Evolutionary conservation across 805 yeast genomes (phyloP), one percentile per base, ranked within the genome.

Genomic region (Wickerhamiella vanderwaltii): DNA sequence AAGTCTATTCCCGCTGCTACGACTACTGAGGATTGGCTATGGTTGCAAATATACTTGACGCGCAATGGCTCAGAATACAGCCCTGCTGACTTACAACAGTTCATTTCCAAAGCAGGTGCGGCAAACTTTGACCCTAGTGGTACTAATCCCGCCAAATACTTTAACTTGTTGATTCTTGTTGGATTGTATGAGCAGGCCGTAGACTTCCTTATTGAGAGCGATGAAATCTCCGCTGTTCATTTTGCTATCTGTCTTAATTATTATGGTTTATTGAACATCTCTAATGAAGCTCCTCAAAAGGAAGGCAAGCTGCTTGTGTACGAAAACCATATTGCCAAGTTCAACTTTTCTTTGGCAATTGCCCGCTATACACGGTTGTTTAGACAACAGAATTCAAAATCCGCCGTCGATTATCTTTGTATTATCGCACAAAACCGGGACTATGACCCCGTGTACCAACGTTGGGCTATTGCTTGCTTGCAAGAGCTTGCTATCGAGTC

Each of bases 1-100:
- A 80, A 36, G 68, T 77, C 59, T 75, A 76, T 59, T 64, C 72
- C 48, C 63, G 87, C 51, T 75, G 76, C 88, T 23, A 62, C 76
- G 28, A 82, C 93, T 45, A 73, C 87, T 36, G 97, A 88, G 60
- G 97, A 88, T 62, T 88, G 97, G 97, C 60, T 88, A 38, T 88
- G 98, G 98, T 74, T 82, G 56, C 96, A 91, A 60, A 68, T 91
- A 43, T 70, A 76, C 60, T 67, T 88, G 22, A 74, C 24, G 2
- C n/a, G 17, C 12, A 9, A 15, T 3, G 28, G 22, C 23, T 29
- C 41, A 4, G 41, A 38, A 47, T 88, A 85, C 58, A 70, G 78
- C 1, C 65, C 91, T 44, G 61, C 56, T 22, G 94, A 85, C 53
- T 70, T 91, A 50, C 95, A 85, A 59, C 69, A 72, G 41, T 71